Conservation (phyloP, 495 filamentous ascomycete genomes). For the Letharia lupina region DNA sequence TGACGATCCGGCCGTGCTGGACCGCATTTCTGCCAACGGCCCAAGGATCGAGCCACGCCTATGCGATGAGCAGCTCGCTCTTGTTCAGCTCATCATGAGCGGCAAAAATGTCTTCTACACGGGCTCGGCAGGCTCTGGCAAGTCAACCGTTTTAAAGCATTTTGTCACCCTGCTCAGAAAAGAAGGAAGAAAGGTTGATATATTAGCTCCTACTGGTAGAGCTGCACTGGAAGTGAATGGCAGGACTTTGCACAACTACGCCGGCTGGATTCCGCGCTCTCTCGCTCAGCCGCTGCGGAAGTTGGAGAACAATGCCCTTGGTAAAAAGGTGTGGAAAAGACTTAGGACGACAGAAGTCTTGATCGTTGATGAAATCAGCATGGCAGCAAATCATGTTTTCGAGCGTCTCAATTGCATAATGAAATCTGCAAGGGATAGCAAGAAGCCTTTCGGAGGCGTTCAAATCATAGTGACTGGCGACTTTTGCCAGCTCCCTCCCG, state of each 20-base stretch:
- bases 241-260: constrained; percentile 45
- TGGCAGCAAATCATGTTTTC: constrained; percentile 49
- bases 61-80: constrained; percentile 37
- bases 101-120: constrained; percentile 54
- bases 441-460: constrained; percentile 36
- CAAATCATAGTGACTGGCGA: constrained; percentile 39
- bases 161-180: constrained; percentile 34
- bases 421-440: constrained; percentile 31
- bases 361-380: constrained; percentile 40
- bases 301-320: constrained; percentile 16
- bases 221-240: constrained; percentile 47
- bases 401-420: constrained; percentile 45
- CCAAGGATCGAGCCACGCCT: constrained; percentile 24
- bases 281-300: constrained; percentile 26
- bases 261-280: constrained; percentile 42
- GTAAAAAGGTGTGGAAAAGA: constrained; percentile 23
- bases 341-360: constrained; percentile 35
- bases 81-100: constrained; percentile 41
- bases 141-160: constrained; percentile 47
- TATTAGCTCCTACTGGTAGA: constrained; percentile 50
- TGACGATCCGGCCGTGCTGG: not conserved
- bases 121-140: constrained; percentile 53
- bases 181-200: constrained; percentile 34
- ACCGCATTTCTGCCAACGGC: not conserved
- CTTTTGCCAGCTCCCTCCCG: constrained; percentile 39